Evolutionary conservation across 257 asterid species (phyloP).

Genomic region (Oldenlandia corymbosa): DNA sequence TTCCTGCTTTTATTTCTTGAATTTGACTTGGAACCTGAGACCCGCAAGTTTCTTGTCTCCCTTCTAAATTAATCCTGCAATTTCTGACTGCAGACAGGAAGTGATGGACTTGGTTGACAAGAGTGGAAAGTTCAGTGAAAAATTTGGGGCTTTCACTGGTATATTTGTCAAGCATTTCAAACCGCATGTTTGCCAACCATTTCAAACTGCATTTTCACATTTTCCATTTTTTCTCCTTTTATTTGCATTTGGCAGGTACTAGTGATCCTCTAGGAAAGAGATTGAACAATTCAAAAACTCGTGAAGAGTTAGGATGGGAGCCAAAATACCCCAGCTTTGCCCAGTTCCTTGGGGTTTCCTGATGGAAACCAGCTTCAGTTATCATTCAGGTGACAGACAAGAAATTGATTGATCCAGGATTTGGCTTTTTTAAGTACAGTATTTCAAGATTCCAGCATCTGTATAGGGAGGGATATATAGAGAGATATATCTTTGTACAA

Average conservation of each 20-base stretch:
- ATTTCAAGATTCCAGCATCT: too few species aligned
- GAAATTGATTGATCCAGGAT: constrained; percentile 3
- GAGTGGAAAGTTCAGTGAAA: constrained; percentile 68
- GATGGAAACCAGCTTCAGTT: not conserved
- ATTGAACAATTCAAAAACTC: constrained; percentile 68
- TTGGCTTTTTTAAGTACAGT: too few species aligned
- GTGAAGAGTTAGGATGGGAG: constrained; percentile 76
- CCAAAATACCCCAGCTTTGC: constrained; percentile 80
- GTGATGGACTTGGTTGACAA: constrained; percentile 63
- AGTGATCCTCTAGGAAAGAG: constrained; percentile 77
- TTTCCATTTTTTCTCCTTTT: not conserved
- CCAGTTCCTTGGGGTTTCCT: constrained; percentile 57
- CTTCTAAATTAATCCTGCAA: not conserved
- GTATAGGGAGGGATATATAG: too few species aligned
- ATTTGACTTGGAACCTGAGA: not conserved
- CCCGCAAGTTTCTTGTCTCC: not conserved
- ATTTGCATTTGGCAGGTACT: constrained; percentile 47
- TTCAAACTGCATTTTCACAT: not conserved
- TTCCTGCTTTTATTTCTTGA: not conserved
- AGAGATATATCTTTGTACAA: too few species aligned
- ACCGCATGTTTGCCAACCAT: not conserved
- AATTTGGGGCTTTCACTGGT: constrained; percentile 77
- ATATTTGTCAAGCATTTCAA: constrained; percentile 3
- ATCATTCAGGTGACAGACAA: not conserved
- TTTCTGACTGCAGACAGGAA: constrained; percentile 57